Percentiles rank a stretch among this genome's conserved stretches.
These are phyloP conservation scores for Xylaria sp. DNA, from an alignment of 2,329 filamentous ascomycete species.

Conservation along the genomic window DNA sequence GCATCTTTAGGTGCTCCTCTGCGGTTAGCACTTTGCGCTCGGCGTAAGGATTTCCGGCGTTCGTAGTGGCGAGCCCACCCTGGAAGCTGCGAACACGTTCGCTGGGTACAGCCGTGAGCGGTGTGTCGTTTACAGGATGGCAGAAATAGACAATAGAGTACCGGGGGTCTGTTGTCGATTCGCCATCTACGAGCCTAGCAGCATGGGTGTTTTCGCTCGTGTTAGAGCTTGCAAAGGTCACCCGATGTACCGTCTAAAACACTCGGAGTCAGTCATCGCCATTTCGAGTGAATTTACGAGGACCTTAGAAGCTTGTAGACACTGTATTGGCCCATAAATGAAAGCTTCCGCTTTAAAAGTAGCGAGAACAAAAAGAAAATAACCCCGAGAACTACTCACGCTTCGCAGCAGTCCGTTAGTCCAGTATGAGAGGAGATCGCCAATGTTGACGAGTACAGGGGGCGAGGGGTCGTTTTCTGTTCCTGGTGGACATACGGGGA, in stretches of 20 bases:
- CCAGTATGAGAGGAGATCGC: slow-evolving; percentile 82
- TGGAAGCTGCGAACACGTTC: slow-evolving; percentile 60
- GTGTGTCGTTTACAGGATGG: slow-evolving; percentile 66
- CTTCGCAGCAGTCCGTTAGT: slow-evolving; percentile 87
- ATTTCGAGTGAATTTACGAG: too few relatives aligned
- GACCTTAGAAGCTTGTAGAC: too few relatives aligned
- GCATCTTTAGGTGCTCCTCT: slow-evolving; percentile 70
- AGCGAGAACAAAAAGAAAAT: too few relatives aligned
- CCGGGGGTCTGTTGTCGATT: slow-evolving; percentile 62
- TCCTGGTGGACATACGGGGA: slow-evolving; percentile 72
- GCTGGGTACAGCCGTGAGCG: slow-evolving; percentile 70
- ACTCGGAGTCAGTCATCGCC: too few relatives aligned
- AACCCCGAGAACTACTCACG: too few relatives aligned
- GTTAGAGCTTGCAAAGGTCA: slow-evolving; percentile 72
- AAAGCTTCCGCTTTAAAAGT: too few relatives aligned
- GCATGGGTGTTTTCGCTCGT: slow-evolving; percentile 39
- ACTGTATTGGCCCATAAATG: too few relatives aligned
- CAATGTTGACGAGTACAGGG: slow-evolving; percentile 85
- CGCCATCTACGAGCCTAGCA: slow-evolving; percentile 54
- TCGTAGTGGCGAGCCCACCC: slow-evolving; percentile 38
- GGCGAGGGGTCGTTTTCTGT: slow-evolving; percentile 69
- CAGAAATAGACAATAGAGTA: slow-evolving; percentile 78
- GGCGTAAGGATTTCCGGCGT: slow-evolving; percentile 59
- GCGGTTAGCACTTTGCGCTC: slow-evolving; percentile 70
- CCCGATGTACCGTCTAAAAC: slow-evolving; percentile 92